Evolutionary conservation across 495 filamentous ascomycete genomes (phyloP).

Genomic region (Trichoderma parareesei): DNA sequence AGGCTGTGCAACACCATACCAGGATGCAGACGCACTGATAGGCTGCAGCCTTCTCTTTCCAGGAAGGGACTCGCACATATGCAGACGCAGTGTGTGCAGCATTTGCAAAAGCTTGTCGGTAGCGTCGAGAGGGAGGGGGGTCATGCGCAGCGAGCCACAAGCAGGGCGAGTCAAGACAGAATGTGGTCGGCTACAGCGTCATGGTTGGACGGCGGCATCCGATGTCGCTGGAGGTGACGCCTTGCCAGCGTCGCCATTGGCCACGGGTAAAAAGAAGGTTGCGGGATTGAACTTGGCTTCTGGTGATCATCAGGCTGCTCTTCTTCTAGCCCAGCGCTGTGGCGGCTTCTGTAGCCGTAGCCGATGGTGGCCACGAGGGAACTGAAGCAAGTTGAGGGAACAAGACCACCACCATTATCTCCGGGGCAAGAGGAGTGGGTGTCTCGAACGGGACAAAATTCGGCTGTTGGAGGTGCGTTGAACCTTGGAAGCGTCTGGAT

Average conservation of each 20-base stretch:
- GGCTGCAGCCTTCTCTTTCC: not conserved
- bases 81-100: not conserved
- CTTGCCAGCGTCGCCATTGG: not conserved
- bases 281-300: slow-evolving; percentile 5
- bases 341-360: slow-evolving; percentile 2
- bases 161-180: slow-evolving; percentile 4
- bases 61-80: not conserved
- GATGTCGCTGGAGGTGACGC: not conserved
- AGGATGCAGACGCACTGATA: not conserved
- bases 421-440: not conserved
- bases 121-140: not conserved
- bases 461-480: not conserved
- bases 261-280: not conserved
- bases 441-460: not conserved
- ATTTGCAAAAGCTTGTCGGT: not conserved
- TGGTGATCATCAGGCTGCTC: not conserved
- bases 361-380: not conserved
- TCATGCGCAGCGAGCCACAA: not conserved
- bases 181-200: not conserved
- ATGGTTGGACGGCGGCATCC: slow-evolving; percentile 2
- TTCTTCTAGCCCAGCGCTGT: not conserved
- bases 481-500: no score
- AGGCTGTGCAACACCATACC: not conserved
- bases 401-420: not conserved
- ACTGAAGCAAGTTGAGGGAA: not conserved